phyloP scores from a whole-genome alignment of 495 filamentous ascomycete species.

The Tuber magnatum region DNA sequence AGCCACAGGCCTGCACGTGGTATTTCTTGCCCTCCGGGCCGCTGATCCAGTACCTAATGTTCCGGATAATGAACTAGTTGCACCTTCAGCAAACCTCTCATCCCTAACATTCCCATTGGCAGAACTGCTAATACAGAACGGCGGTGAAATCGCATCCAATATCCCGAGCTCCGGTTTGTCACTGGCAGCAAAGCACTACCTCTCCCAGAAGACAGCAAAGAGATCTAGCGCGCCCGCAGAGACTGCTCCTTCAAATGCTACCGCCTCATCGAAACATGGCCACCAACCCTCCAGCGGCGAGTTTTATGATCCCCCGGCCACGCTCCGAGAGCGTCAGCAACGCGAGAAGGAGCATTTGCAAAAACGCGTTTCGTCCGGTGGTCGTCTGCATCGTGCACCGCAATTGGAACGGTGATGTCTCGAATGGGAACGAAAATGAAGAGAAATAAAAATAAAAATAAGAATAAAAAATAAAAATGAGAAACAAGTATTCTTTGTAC shows the following conservation, averaged over 20 bases:
- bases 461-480: background rate
- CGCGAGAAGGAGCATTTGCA: conserved; percentile 53
- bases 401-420: conserved; percentile 27
- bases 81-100: conserved; percentile 30
- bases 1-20: conserved; percentile 74
- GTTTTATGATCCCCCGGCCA: conserved; percentile 17
- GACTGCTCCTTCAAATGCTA: conserved; percentile 32
- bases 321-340: conserved; percentile 44
- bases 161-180: conserved; percentile 72
- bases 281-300: conserved; percentile 29
- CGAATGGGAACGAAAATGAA: background rate
- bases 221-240: conserved; percentile 30
- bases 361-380: conserved; percentile 58
- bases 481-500: background rate
- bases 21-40: conserved; percentile 88
- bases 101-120: conserved; percentile 67
- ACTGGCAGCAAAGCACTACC: conserved; percentile 66
- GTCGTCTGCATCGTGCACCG: conserved; percentile 52
- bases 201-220: conserved; percentile 68
- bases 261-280: background rate
- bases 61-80: conserved; percentile 14
- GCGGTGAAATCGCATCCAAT: conserved; percentile 70
- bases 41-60: conserved; percentile 77
- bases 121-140: conserved; percentile 89
- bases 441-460: background rate